Conservation (phyloP, 1,139 yeast genomes). For the Candida sojae region DNA sequence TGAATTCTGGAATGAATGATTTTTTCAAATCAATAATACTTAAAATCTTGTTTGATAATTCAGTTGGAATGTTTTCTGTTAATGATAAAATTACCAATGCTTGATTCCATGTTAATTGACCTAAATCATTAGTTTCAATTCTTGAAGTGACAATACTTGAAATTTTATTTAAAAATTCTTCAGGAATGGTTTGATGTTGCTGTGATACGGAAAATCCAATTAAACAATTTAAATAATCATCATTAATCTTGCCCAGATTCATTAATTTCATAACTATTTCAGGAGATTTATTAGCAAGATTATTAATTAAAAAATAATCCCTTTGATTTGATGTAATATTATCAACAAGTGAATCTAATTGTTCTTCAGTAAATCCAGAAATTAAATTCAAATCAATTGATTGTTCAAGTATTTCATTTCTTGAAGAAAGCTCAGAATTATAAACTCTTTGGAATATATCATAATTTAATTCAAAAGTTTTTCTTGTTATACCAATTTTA, state of each 20-base stretch:
- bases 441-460: slow-evolving; percentile 9
- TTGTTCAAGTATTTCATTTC: slow-evolving; percentile 6
- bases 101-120: slow-evolving; percentile 15
- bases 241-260: slow-evolving; percentile 14
- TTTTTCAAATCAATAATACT: slow-evolving; percentile 20
- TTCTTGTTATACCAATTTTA: slow-evolving; percentile 2
- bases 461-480: slow-evolving; percentile 2
- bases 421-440: not conserved
- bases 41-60: not conserved
- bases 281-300: slow-evolving; percentile 17
- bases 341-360: slow-evolving; percentile 17
- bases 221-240: slow-evolving; percentile 21
- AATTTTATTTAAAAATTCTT: slow-evolving; percentile 7
- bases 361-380: slow-evolving; percentile 20
- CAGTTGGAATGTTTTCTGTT: not conserved
- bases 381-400: slow-evolving; percentile 23
- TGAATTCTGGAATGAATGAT: slow-evolving; percentile 27
- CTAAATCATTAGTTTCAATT: slow-evolving; percentile 10
- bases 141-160: slow-evolving; percentile 10
- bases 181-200: slow-evolving; percentile 8
- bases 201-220: slow-evolving; percentile 23
- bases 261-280: slow-evolving; percentile 19
- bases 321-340: slow-evolving; percentile 17
- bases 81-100: slow-evolving; percentile 11
- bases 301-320: slow-evolving; percentile 24